Evolutionary conservation across 2,329 filamentous ascomycete species (phyloP), one percentile per base, ranked within the genome.

Genomic region (Nemania sp.): DNA sequence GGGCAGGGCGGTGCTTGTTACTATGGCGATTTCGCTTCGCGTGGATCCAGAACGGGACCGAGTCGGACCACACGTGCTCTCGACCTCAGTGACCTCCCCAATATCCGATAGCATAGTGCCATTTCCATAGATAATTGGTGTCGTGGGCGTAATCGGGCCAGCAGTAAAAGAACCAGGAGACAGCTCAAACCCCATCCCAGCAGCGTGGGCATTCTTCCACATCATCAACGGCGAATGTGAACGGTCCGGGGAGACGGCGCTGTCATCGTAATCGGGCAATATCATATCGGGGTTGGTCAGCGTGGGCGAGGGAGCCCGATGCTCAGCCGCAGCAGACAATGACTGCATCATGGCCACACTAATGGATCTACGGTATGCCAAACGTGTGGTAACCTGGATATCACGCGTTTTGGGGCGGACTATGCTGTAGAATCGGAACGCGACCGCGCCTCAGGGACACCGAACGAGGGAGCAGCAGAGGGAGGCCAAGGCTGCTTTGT

Each of bases 221-320:
- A 80, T 77, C 66, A 75, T 76, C n/a, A 84, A 69, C 32, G 80
- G 77, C 69, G 82, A 80, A 62, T 81, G 81, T 59, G 82, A 78
- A 71, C 77, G 76, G 70, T 84, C 77, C 72, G 81, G 78, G 73
- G 81, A 79, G 71, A 83, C 76, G 74, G 79, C 74, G 74, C 83
- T 73, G 74, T 81, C 82, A 66, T 87, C 85, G 71, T 88, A 87
- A 73, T 90, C 87, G 62, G 93, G 93, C 54, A 97, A 80, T 70
- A 97, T 96, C 91, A 97, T 93, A 74, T 96, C 93, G 54, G 92
- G 92, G 75, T 97, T 96, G 57, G 92, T 96, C 70, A 97, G 80
- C 2, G 93, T 96, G 48, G 93, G 93, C 61, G 91, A 96, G 12
- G 86, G 87, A 65, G 90, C 32, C 55, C 59, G 62, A 48, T 66